phyloP scores from a whole-genome alignment of 2,329 filamentous ascomycete genomes.

The Cryphonectria naterciae region DNA sequence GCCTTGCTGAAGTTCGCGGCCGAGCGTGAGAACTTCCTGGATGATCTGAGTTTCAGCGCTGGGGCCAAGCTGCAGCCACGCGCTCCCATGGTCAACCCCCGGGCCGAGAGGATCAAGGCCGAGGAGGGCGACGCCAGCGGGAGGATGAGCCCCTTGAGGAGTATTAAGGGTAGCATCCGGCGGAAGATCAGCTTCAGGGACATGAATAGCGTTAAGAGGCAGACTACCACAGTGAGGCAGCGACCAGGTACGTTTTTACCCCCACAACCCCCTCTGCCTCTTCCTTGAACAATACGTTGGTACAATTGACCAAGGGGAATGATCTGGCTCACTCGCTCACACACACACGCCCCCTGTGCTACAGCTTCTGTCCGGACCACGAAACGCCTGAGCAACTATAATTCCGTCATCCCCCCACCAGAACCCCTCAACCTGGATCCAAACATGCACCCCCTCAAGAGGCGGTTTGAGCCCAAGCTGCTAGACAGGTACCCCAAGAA shows the following conservation, averaged over 20 bases:
- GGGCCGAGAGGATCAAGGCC: slow-evolving; percentile 79
- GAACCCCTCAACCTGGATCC: slow-evolving; percentile 88
- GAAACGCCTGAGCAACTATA: slow-evolving; percentile 92
- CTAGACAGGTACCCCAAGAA: slow-evolving; percentile 90
- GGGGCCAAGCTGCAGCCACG: slow-evolving; percentile 74
- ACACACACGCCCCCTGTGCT: slow-evolving; percentile 19
- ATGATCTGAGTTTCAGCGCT: slow-evolving; percentile 87
- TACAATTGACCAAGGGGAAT: slow-evolving; percentile 31
- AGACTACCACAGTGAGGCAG: slow-evolving; percentile 74
- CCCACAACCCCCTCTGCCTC: not conserved
- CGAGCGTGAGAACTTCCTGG: slow-evolving; percentile 91
- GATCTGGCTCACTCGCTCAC: slow-evolving; percentile 37
- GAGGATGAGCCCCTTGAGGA: slow-evolving; percentile 59
- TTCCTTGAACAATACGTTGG: slow-evolving; percentile 25
- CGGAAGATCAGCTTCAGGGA: slow-evolving; percentile 91
- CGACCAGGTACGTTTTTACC: slow-evolving; percentile 67
- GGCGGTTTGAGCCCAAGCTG: slow-evolving; percentile 93
- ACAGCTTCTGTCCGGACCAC: slow-evolving; percentile 73
- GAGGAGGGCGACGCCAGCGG: slow-evolving; percentile 65
- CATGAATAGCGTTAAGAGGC: slow-evolving; percentile 92
- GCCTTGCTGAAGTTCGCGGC: slow-evolving; percentile 92
- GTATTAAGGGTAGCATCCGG: slow-evolving; percentile 81
- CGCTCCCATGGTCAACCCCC: slow-evolving; percentile 75
- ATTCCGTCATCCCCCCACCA: slow-evolving; percentile 92
- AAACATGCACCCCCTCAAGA: slow-evolving; percentile 93